Evolutionary conservation across 192 early-diverging fungal genomes (phyloP), one percentile per base, ranked within the genome.

Genomic region (Spizellomyces sp.): DNA sequence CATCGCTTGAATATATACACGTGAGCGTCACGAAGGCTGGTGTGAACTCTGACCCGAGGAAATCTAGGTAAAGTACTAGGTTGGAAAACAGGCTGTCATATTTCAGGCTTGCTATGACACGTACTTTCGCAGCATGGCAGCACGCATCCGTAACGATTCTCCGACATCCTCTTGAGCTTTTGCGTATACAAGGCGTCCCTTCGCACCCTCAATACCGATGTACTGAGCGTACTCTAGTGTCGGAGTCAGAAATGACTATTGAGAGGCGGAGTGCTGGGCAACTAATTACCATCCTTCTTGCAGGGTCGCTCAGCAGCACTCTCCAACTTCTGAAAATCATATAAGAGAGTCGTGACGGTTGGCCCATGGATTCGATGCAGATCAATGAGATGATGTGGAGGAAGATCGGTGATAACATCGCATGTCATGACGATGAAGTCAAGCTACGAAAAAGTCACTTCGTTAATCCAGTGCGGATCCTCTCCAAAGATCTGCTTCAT

Each of bases 401-500:
- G 85, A 12, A 95, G 81, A 43, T 94, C 90, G n/a, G 93, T 90
- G 47, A 96, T 83, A 44, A 95, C 74, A 79, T 99, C 98, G 77
- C 95, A 98, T 61, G 90, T 87, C 54, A 98, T 79, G 9, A 98
- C 91, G 50, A 99, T 90, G 56, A 98, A 95, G 75, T 98, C 94
- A 47, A 81, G 88, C 92, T 82, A 21, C 15, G 12, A 57, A 44
- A 2, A 9, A 10, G 17, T 4, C 63, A 36, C 4, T n/a, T 19
- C 50, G 50, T 54, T n/a, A 54, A 54, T n/a, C 50, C 14, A 54
- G 50, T 48, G 43, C n/a, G 62, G 41, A 46, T 73, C 2, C 14
- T 10, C 12, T 1, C 22, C 63, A 54, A 19, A 0, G 17, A 54
- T 54, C 50, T 54, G 50, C 50, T 54, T 12, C 1, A 54, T 12